Evolutionary conservation across 2,329 filamentous ascomycete species (phyloP), one percentile per base, ranked within the genome.

Genomic region (Fusarium sp.): DNA sequence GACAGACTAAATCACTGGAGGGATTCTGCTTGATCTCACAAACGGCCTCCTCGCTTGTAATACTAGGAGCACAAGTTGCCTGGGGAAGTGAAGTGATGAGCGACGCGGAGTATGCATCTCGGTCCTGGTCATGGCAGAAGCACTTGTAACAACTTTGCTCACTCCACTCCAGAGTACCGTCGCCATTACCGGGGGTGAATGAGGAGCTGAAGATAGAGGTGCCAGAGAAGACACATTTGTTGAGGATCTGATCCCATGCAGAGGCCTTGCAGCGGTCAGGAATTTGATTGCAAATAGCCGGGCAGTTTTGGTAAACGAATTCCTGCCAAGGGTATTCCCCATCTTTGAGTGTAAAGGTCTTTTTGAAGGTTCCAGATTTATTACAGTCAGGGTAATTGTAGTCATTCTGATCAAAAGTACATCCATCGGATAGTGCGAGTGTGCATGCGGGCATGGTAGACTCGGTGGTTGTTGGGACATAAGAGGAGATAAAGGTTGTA

Each of bases 271-370:
- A 70, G 6, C 67, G 67, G 7, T 38, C 17, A 0, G 56, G 52
- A 52, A 70, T 70, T 2, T 70, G 67, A 11, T 65, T 50, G n/a
- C 67, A 70, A 2, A 70, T n/a, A 0, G 44, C 67, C 5, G 23
- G 14, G 3, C 65, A 70, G 20, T 58, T 58, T 14, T 27, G 6
- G 15, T 54, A 44, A 23, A 26, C 44, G 5, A 30, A n/a, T 18
- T 27, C 20, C 5, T 69, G 61, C 67, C 67, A 70, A 1, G 45
- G 41, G 26, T 70, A 69, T 11, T 70, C 67, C 1, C 44, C 27
- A 0, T 69, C 60, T 14, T 14, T 10, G 5, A 70, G 57, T 3
- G 38, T 50, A 8, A 70, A 69, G 0, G n/a, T 60, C 4, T 27
- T 50, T 7, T 15, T 35, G 1, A 69, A 55, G 1, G 30, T 42